Base-by-base conservation (phyloP, 352 stramenopile genomes). In the Phytophthora meadii region DNA sequence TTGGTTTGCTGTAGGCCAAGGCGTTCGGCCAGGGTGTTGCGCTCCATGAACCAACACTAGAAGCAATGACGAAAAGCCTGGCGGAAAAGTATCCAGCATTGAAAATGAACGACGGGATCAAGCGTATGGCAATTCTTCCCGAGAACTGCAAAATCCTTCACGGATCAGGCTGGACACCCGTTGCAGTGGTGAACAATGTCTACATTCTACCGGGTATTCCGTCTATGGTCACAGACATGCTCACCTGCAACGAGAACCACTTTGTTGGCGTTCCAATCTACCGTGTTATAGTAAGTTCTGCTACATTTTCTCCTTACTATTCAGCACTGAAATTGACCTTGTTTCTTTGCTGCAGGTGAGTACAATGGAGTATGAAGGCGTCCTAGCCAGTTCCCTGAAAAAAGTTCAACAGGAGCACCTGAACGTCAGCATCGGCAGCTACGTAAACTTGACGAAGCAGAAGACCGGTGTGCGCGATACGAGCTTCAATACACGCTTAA, bases 171-270 rank as follows among this genome's bases (percentile, higher is more conserved):
- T 93, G 87, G 86, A 83, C 90, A 2, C 87, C 87, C 1, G 80
- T 94, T 40, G 87, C 79, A 0, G 61, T 87, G 5, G 61, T 93
- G 45, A 41, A 91, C 41, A 94, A 94, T 51, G 87, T 93, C 36
- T 94, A 93, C 57, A 80, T 94, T 24, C 67, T 94, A 2, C 84
- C 87, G 0, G 87, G 87, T 0, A 92, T 94, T 54, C 84, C 84
- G 25, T 84, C 73, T 9, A 83, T 92, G 69, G 80, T 93, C 36
- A 75, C 74, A 44, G 76, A 90, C 45, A 94, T 94, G 84, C 76
- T 94, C 54, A 82, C 82, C 17, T 77, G 63, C 59, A 92, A 92
- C 53, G 80, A 92, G 55, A 74, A 84, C 24, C 82, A 90, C 32
- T 94, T 94, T 44, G 65, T 87, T 22, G 87, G 87, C 17, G 70